Evolutionary conservation across 805 yeast genomes (phyloP), one percentile per base, ranked within the genome.

Genomic region (Cyberlindnera euphorbiiphila): DNA sequence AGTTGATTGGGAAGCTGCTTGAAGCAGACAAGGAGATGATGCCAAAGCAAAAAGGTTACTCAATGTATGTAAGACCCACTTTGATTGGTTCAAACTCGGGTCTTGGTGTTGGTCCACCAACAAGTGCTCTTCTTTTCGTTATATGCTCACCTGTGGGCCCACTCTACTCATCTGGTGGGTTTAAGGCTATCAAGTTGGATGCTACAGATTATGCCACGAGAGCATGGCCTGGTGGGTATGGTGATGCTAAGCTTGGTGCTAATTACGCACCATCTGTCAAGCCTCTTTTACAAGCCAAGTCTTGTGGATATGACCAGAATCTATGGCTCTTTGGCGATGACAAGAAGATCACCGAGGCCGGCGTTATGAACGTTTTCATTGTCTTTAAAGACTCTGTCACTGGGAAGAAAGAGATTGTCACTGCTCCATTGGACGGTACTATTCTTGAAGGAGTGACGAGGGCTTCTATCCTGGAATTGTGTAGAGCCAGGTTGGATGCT

Each of bases 161-260:
- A 17, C 91, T 91, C 74, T 86, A 84, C 67, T 73, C 83, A 55
- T 83, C 95, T 15, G 97, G 97, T 15, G n/a, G n/a, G n/a, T 91
- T 91, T 78, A 87, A 89, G 66, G 96, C 98, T 29, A 95, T 93
- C 38, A 72, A 77, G 44, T 74, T 93, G 48, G 96, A 91, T 67
- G 97, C 98, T 49, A 89, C 96, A 24, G 95, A 87, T 60, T 80
- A 85, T 53, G 95, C 95, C 33, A 89, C 89, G 24, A 84, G 98
- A 70, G 98, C 98, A 20, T 91, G 98, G 98, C 98, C 98, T 59
- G 96, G 96, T 57, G 98, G 98, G 62, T 88, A 79, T 54, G 98
- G 98, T 65, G 83, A 91, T 76, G 81, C 78, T 64, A 91, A 91
- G 67, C 76, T 91, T 54, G 98, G 98, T 64, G 97, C 96, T 45